These are phyloP conservation scores for Auriculariales sp. DNA, from an alignment of 768 basidiomycete genomes.

Conservation along the genomic window DNA sequence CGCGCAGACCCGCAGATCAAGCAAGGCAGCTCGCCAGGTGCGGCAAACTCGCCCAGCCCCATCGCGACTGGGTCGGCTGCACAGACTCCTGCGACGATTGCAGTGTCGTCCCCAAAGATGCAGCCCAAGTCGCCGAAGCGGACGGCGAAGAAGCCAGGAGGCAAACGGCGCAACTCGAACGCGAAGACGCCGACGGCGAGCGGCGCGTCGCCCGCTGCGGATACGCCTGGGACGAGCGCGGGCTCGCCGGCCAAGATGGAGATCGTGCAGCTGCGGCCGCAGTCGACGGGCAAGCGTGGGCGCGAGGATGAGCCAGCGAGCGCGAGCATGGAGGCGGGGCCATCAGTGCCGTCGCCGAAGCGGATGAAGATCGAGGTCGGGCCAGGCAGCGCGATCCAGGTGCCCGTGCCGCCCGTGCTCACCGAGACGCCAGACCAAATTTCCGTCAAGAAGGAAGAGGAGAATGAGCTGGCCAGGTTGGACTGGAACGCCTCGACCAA, in stretches of 20 bases:
- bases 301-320: slow-evolving; percentile 36
- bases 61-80: slow-evolving; percentile 11
- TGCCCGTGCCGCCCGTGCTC: slow-evolving; percentile 60
- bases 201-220: slow-evolving; percentile 15
- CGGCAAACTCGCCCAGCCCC: neutral
- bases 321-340: neutral
- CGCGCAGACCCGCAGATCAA: no score
- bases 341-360: neutral
- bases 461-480: slow-evolving; percentile 36
- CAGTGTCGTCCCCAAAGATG: slow-evolving; percentile 35
- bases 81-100: slow-evolving; percentile 5
- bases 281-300: slow-evolving; percentile 26
- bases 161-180: slow-evolving; percentile 33
- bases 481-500: slow-evolving; percentile 52
- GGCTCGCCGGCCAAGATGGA: slow-evolving; percentile 14
- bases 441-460: slow-evolving; percentile 24
- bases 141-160: no score
- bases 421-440: slow-evolving; percentile 43
- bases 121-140: slow-evolving; percentile 53
- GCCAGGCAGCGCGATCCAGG: slow-evolving; percentile 16
- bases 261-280: slow-evolving; percentile 7
- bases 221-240: slow-evolving; percentile 18
- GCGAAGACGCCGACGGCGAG: slow-evolving; percentile 12
- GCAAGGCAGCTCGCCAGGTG: neutral
- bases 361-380: slow-evolving; percentile 3